phyloP scores from a whole-genome alignment of 2,329 filamentous ascomycete species.

The Diplodia mutila region DNA sequence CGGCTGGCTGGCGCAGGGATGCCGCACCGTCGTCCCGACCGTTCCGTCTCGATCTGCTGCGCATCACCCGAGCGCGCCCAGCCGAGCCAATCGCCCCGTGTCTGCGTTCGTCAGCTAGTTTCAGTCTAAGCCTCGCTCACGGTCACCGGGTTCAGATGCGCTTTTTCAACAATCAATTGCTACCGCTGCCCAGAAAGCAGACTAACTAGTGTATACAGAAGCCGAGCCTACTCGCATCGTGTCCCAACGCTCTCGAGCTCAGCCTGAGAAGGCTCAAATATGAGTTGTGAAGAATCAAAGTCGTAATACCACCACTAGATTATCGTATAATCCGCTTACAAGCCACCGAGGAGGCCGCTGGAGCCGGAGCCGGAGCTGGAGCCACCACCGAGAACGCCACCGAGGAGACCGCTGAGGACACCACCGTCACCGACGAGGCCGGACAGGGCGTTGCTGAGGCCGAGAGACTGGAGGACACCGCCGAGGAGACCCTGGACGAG shows the following conservation, averaged over 20 bases:
- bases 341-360: constrained; percentile 10
- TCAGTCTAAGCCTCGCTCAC: neutral
- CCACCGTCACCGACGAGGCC: constrained; percentile 4
- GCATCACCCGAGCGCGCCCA: neutral
- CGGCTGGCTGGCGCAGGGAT: neutral
- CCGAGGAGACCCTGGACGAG: constrained; percentile 18
- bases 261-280: neutral
- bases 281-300: constrained; percentile 3
- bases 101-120: neutral
- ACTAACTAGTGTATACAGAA: constrained; percentile 3
- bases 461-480: constrained; percentile 10
- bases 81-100: neutral
- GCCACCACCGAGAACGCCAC: neutral
- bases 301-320: neutral
- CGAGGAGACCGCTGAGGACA: neutral
- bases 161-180: constrained; percentile 21
- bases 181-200: neutral
- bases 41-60: constrained; percentile 15
- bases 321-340: constrained; percentile 4
- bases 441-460: constrained; percentile 9
- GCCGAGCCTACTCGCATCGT: constrained; percentile 12
- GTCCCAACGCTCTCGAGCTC: constrained; percentile 16
- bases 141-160: neutral
- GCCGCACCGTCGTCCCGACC: constrained; percentile 5
- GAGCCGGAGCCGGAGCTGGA: neutral